Conservation (phyloP, 176 grass and related monocot species). For the Coix lacrymajobi region DNA sequence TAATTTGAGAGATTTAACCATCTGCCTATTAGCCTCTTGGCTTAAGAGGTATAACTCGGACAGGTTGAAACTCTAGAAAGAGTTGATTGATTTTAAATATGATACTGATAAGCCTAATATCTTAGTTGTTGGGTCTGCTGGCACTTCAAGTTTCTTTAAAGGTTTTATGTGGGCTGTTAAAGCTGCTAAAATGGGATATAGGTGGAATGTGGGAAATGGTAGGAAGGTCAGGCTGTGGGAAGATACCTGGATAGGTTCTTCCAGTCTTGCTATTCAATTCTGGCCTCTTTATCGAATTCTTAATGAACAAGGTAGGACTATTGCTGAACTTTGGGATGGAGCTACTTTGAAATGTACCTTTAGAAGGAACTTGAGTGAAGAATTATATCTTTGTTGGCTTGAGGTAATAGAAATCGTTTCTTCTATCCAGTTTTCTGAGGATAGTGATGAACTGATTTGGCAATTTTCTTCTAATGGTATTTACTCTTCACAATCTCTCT, state of each 20-base stretch:
- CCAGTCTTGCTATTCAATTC: not conserved
- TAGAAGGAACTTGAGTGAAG: too few relatives aligned
- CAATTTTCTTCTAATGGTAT: too few relatives aligned
- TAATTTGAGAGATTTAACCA: not conserved
- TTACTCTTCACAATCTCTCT: too few relatives aligned
- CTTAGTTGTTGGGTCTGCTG: too few relatives aligned
- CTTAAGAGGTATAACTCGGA: not conserved
- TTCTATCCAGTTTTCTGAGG: too few relatives aligned
- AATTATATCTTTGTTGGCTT: too few relatives aligned
- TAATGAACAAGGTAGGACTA: not conserved
- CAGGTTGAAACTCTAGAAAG: not conserved
- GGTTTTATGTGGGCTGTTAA: not conserved
- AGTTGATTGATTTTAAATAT: not conserved
- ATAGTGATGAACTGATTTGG: too few relatives aligned
- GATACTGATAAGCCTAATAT: not conserved
- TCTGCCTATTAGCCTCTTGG: not conserved
- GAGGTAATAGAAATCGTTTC: too few relatives aligned
- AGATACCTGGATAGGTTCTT: not conserved
- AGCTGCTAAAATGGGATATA: not conserved
- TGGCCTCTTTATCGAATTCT: not conserved
- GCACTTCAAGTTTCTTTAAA: rapidly evolving
- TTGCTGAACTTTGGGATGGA: not conserved
- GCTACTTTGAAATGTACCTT: rapidly evolving
- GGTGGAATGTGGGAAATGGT: not conserved
- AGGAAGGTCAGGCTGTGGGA: too few relatives aligned